Conservation (phyloP, 768 basidiomycete genomes). For the Suillus ampliporus region DNA sequence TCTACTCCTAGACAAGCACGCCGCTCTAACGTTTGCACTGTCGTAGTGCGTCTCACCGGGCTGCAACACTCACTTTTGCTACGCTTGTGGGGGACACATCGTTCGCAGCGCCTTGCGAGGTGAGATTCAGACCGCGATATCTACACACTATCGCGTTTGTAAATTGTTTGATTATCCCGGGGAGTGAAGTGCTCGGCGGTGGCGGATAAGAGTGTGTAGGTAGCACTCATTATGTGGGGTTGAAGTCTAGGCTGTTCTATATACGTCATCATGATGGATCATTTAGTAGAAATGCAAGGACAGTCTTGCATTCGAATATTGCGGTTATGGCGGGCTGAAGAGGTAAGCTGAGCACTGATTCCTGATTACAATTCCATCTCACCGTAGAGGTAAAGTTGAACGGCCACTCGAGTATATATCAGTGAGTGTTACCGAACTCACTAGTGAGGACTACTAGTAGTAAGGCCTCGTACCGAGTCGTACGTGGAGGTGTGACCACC, state of each 20-base stretch:
- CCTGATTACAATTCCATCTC: background rate
- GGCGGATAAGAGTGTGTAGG: background rate
- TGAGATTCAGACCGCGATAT: constrained; percentile 37
- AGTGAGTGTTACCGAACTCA: too few relatives aligned
- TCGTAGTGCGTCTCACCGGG: constrained; percentile 57
- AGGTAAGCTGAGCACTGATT: background rate
- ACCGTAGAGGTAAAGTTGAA: background rate
- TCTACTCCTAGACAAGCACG: background rate
- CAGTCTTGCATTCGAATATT: background rate
- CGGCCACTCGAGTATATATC: too few relatives aligned
- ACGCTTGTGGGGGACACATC: constrained; percentile 54
- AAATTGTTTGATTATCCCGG: constrained; percentile 41
- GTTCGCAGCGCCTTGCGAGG: constrained; percentile 42
- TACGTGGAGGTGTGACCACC: too few relatives aligned
- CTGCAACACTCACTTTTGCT: constrained; percentile 68
- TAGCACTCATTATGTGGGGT: background rate
- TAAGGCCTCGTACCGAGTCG: too few relatives aligned
- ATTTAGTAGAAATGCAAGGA: background rate
- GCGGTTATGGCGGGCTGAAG: too few relatives aligned
- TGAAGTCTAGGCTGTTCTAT: too few relatives aligned
- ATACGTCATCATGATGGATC: background rate
- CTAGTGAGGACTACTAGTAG: too few relatives aligned
- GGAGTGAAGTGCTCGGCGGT: background rate
- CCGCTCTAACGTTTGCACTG: background rate
- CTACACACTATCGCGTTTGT: constrained; percentile 41